phyloP scores from a whole-genome alignment of 306 rosid genomes.

The Carpinus fangiana region DNA sequence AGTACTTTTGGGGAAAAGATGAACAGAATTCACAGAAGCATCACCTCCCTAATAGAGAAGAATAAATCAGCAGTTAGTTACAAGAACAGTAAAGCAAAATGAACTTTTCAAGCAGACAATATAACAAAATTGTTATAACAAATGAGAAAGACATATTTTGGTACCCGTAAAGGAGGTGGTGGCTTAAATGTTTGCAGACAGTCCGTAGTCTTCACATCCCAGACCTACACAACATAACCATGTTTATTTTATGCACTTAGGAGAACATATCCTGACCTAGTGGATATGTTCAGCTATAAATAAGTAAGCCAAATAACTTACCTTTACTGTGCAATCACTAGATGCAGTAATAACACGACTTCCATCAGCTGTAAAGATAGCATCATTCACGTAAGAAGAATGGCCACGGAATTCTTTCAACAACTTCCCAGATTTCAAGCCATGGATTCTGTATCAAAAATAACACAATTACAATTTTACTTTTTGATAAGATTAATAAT shows the following conservation, averaged over 20 bases:
- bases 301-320: conserved; percentile 29
- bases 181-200: conserved; percentile 97
- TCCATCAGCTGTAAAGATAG: conserved; percentile 84
- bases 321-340: conserved; percentile 98
- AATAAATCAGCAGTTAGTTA: conserved; percentile 35
- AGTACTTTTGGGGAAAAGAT: conserved; percentile 77
- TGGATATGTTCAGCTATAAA: background rate
- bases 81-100: conserved; percentile 8
- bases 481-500: background rate
- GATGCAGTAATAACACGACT: conserved; percentile 90
- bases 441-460: conserved; percentile 70
- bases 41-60: conserved; percentile 78
- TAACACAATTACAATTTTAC: background rate
- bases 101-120: conserved; percentile 11
- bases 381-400: conserved; percentile 90
- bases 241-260: conserved; percentile 4
- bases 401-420: conserved; percentile 98
- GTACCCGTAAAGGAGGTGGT: conserved; percentile 94
- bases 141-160: conserved; percentile 4
- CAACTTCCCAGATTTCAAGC: conserved; percentile 90
- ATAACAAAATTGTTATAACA: conserved; percentile 13
- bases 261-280: conserved; percentile 1
- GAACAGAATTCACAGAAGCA: conserved; percentile 97
- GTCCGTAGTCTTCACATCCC: conserved; percentile 90
- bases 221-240: conserved; percentile 55